phyloP scores from a whole-genome alignment of 768 basidiomycete species.

The Rhizopogon vulgaris region DNA sequence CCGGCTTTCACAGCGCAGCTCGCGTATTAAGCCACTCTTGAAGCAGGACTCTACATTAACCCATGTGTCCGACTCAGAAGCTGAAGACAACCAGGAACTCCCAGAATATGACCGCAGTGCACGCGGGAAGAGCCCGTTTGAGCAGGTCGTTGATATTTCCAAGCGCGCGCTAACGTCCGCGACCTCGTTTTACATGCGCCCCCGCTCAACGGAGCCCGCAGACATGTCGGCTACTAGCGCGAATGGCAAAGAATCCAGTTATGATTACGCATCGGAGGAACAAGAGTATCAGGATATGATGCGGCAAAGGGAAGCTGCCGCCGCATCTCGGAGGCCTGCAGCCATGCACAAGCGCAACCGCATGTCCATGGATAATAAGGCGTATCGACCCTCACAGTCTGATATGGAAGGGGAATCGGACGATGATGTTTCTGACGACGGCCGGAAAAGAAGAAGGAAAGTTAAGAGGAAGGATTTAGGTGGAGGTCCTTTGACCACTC shows the following conservation, averaged over 20 bases:
- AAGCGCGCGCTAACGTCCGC: conserved; percentile 48
- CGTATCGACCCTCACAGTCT: conserved; percentile 64
- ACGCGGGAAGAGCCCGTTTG: conserved; percentile 67
- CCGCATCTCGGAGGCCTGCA: conserved; percentile 27
- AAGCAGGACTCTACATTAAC: conserved; percentile 45
- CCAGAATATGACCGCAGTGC: conserved; percentile 26
- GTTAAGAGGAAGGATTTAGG: conserved; percentile 45
- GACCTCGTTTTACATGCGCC: conserved; percentile 56
- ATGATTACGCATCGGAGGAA: conserved; percentile 78
- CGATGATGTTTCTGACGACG: conserved; percentile 45
- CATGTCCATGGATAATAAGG: conserved; percentile 76
- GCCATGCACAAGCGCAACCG: conserved; percentile 46
- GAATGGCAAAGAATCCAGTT: conserved; percentile 42
- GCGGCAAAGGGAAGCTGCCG: conserved; percentile 16
- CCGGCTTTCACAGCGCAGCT: conserved; percentile 29
- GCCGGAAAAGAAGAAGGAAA: conserved; percentile 43
- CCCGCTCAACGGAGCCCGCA: conserved; percentile 54
- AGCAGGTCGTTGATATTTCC: conserved; percentile 51
- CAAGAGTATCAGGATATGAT: conserved; percentile 44
- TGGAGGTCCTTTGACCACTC: conserved; percentile 53
- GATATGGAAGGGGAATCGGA: conserved; percentile 62
- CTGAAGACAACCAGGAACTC: conserved; percentile 37
- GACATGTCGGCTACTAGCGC: conserved; percentile 23
- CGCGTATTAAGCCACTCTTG: conserved; percentile 43
- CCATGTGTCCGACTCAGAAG: conserved; percentile 66